Conservation (phyloP, 306 rosid species). For the Prunus davidiana region DNA sequence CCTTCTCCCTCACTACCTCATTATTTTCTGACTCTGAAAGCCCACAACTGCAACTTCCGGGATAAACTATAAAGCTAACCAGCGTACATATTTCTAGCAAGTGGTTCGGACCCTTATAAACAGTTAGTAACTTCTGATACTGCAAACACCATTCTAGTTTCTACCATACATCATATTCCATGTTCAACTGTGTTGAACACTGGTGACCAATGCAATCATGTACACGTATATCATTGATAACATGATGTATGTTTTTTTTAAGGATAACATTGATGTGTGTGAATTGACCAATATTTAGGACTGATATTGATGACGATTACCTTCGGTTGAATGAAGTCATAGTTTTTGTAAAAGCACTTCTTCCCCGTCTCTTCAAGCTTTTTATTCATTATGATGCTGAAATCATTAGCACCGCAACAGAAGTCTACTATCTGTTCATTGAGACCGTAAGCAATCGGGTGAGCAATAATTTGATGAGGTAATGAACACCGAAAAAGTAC, state of each 20-base stretch:
- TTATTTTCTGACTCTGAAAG: not conserved
- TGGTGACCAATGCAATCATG: not conserved
- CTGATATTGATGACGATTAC: constrained; percentile 29
- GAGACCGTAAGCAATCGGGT: constrained; percentile 33
- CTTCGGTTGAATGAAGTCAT: constrained; percentile 80
- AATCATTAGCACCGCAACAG: constrained; percentile 93
- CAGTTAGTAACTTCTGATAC: not conserved
- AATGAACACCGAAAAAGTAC: not conserved
- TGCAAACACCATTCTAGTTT: not conserved
- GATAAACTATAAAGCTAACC: not conserved
- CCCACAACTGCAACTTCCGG: not conserved
- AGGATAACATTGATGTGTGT: not conserved
- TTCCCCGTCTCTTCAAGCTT: constrained; percentile 80
- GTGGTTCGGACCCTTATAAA: not conserved
- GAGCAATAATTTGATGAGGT: not conserved
- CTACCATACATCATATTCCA: not conserved
- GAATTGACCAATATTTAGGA: constrained; percentile 11
- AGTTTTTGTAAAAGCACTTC: constrained; percentile 68
- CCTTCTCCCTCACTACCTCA: not conserved
- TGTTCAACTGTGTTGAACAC: not conserved
- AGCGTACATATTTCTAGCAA: not conserved
- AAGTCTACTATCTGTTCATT: constrained; percentile 88
- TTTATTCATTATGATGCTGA: constrained; percentile 75
- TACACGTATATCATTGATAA: not conserved
- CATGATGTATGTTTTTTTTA: not conserved